Evolutionary conservation across 257 asterid genomes (phyloP).

Genomic region (Solanum peruvianum): DNA sequence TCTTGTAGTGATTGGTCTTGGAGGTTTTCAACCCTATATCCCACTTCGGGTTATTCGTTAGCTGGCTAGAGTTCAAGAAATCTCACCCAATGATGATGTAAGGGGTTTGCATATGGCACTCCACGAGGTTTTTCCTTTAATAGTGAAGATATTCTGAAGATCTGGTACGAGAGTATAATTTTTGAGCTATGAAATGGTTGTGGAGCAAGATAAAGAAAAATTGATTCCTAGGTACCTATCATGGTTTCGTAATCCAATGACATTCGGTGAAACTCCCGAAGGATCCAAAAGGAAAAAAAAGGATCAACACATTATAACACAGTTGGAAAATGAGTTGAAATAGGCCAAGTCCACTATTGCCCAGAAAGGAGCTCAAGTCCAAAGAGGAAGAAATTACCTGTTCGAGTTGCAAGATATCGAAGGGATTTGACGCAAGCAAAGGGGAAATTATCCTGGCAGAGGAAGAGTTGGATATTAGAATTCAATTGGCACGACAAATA

Average conservation of each 20-base stretch:
- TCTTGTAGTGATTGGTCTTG: too few species aligned
- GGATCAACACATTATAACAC: neutral
- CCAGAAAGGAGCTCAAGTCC: neutral
- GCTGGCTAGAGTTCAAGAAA: neutral
- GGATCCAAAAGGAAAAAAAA: neutral
- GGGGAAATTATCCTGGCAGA: neutral
- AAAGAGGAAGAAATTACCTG: neutral
- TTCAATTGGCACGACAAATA: neutral
- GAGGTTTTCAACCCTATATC: neutral
- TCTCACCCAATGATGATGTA: neutral
- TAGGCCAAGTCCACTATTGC: neutral
- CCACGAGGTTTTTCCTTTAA: neutral
- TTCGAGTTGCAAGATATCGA: neutral
- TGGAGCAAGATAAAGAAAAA: neutral
- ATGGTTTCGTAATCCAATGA: neutral
- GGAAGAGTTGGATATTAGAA: neutral
- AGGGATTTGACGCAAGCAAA: neutral
- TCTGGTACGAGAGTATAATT: neutral
- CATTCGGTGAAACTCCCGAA: neutral
- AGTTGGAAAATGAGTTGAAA: neutral
- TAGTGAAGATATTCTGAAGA: neutral
- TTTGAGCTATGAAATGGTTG: neutral
- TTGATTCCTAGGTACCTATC: neutral
- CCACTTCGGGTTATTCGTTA: neutral
- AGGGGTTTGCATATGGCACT: neutral